Base-by-base conservation (phyloP, 2,329 filamentous ascomycete genomes). In the Tolypocladium album region DNA sequence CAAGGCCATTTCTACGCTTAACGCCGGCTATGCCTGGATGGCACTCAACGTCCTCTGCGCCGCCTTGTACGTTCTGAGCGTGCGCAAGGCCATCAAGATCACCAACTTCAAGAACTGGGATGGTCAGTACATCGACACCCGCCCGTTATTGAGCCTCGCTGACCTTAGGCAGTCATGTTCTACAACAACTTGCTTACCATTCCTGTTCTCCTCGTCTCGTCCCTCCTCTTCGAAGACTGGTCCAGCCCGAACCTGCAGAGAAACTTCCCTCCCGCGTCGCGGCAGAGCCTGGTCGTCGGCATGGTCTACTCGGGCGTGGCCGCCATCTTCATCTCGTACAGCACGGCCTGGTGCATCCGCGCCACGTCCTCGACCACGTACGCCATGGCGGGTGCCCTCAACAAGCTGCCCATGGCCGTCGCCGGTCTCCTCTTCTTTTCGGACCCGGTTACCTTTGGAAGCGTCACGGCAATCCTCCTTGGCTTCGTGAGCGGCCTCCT, bases 101-200 rank as follows among this genome's bases (percentile, higher is more conserved):
- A 97, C 96, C 80, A 97, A 96, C 82, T 97, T 99, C 79, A 97
- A 96, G 83, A 94, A 97, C 74, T 97, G 95, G 81, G 94, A 99
- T 75, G 96, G 93, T 97, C 83, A 78, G 93, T 86, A 52, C 53
- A 15, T 27, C 12, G 6, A 4, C 43, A 6, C 55, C 55, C 34
- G 17, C 20, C 55, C n/a, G 15, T 24, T 22, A 11, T 50, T 15
- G 39, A 60, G 52, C 36, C 55, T 60, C 13, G 50, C 73, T 79
- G 67, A 76, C 70, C 36, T 27, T n/a, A 61, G 38, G 56, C 65
- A 97, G 93, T 92, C 71, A 99, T 97, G 94, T 97, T 94, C 79
- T 99, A 99, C 82, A 99, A 99, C 85, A 97, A 99, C 77, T 84
- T 97, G 56, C 86, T 99, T 66, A 96, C 92, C 60, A 96, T 99